These are phyloP conservation scores for Coemansia sp. DNA, from an alignment of 192 early-diverging fungal genomes.

Conservation along the genomic window DNA sequence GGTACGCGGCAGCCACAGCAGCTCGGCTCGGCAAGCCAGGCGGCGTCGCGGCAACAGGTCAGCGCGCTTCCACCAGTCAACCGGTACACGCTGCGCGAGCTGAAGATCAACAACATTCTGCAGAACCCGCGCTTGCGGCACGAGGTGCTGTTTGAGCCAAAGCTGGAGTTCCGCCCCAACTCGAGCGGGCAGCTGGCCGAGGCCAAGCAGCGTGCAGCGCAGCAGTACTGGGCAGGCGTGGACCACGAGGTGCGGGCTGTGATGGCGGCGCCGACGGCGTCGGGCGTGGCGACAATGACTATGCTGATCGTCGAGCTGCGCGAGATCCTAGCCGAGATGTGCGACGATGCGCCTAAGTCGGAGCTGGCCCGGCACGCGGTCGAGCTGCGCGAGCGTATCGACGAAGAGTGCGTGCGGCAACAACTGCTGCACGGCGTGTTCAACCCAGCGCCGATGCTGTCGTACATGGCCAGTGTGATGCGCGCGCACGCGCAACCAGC, in stretches of 20 bases:
- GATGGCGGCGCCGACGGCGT: background rate
- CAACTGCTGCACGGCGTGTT: conserved; percentile 69
- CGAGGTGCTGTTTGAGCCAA: conserved; percentile 86
- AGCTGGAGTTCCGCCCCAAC: conserved; percentile 88
- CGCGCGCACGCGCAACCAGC: conserved; percentile 68
- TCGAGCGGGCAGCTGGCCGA: conserved; percentile 68
- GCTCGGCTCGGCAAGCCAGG: background rate
- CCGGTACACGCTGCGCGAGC: conserved; percentile 82
- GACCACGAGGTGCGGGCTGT: conserved; percentile 52
- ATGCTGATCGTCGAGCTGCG: conserved; percentile 75
- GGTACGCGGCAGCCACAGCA: background rate
- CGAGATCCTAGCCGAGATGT: conserved; percentile 63
- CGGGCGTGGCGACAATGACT: conserved; percentile 41
- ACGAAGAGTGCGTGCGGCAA: conserved; percentile 57
- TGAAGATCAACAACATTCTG: conserved; percentile 80
- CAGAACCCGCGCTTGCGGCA: conserved; percentile 83
- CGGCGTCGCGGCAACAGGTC: background rate
- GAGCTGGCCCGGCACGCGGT: conserved; percentile 39
- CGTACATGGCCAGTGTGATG: conserved; percentile 61
- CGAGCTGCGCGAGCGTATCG: conserved; percentile 53
- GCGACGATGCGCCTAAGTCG: conserved; percentile 30
- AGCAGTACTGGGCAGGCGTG: conserved; percentile 72
- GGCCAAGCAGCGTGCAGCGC: conserved; percentile 59
- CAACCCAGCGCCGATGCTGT: conserved; percentile 57
- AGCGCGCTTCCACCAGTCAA: conserved; percentile 69